Evolutionary conservation across 78 protist genomes (phyloP).

Genomic region (Chrysochromulina parva): DNA sequence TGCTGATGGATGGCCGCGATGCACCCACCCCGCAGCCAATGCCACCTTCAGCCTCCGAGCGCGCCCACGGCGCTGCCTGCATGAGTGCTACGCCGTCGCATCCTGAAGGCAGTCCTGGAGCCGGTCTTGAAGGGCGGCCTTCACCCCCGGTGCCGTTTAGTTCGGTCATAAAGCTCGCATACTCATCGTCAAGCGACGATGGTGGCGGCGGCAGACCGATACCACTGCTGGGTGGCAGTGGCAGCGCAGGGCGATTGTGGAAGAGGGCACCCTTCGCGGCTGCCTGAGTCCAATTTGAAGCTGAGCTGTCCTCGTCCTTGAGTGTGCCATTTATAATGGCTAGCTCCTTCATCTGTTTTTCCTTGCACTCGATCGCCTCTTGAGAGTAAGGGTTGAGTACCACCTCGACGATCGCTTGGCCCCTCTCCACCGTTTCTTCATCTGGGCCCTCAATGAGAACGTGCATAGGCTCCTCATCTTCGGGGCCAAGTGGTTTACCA

Average conservation of each 20-base stretch:
- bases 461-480: constrained; percentile 19
- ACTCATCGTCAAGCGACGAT: neutral
- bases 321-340: neutral
- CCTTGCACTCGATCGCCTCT: neutral
- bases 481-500: neutral
- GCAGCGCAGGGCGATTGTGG: neutral
- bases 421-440: neutral
- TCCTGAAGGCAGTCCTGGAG: neutral
- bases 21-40: neutral
- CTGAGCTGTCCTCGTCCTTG: neutral
- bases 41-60: neutral
- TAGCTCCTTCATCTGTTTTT: neutral
- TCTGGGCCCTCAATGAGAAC: constrained; percentile 15
- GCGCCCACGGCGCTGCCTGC: neutral
- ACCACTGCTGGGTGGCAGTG: neutral
- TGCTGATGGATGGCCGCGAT: no score
- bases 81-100: no score
- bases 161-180: neutral
- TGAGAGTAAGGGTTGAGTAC: neutral
- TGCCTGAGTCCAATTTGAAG: neutral
- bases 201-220: neutral
- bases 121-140: neutral
- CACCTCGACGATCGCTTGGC: neutral
- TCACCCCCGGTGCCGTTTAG: neutral
- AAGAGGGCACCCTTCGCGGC: neutral